A percentile compares a stretch with the other conserved stretches of the same genome.
Conservation (phyloP, 116 monocot species). For the Phalaenopsis hybrid region DNA sequence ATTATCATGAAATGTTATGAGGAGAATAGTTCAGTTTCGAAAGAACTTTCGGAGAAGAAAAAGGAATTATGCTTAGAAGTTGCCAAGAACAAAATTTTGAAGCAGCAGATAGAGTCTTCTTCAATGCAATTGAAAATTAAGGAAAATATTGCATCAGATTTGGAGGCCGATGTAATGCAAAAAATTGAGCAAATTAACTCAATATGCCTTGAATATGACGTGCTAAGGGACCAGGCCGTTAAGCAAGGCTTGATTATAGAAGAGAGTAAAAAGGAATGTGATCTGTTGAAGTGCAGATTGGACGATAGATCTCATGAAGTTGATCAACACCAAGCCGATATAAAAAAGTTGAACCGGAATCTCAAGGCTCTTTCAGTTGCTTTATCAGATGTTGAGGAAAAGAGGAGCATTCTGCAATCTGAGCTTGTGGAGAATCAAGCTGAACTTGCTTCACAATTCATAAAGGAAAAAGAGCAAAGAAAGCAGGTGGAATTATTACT, state of each 20-base stretch:
- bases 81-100: constrained; percentile 40
- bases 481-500: constrained; percentile 17
- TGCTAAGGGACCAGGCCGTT: constrained; percentile 10
- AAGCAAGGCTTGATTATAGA: constrained; percentile 22
- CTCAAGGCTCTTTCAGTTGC: constrained; percentile 13
- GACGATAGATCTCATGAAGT: constrained; percentile 17
- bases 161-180: constrained; percentile 10
- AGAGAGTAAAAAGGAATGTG: constrained; percentile 18
- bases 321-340: constrained; percentile 16
- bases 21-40: constrained; percentile 25
- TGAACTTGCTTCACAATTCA: constrained; percentile 1
- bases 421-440: constrained; percentile 25
- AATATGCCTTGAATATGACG: constrained; percentile 11
- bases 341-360: constrained; percentile 25
- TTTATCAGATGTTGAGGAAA: constrained; percentile 26
- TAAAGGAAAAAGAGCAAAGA: constrained; percentile 11
- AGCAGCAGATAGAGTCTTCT: constrained; percentile 30
- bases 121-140: constrained; percentile 18
- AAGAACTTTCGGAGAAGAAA: constrained; percentile 32
- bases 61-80: constrained; percentile 20
- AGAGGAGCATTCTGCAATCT: constrained; percentile 18
- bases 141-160: constrained; percentile 17
- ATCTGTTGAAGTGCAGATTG: constrained; percentile 17
- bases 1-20: constrained; percentile 10
- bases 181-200: constrained; percentile 15